Evolutionary conservation across 2,329 filamentous ascomycete genomes (phyloP).

Genomic region (Ilyonectria mors-panacis): DNA sequence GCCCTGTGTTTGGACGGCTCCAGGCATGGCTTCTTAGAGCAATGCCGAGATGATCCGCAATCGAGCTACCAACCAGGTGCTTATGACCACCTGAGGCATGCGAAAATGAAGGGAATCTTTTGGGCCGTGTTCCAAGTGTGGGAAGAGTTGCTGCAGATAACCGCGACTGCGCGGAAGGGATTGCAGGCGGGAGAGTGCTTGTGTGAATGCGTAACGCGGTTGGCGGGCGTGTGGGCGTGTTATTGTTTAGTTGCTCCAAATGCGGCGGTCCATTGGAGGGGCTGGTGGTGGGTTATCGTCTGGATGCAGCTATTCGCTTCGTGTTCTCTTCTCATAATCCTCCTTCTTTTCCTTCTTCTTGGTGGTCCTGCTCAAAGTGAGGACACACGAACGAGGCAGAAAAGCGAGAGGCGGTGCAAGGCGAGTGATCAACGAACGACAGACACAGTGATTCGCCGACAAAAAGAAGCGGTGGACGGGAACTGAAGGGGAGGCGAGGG

Average conservation of each 20-base stretch:
- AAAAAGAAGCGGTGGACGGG: constrained; percentile 12
- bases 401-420: neutral
- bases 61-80: constrained; percentile 28
- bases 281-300: neutral
- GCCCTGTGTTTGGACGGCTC: constrained; percentile 35
- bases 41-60: constrained; percentile 31
- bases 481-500: constrained; percentile 7
- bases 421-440: neutral
- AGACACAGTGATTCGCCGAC: constrained; percentile 6
- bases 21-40: constrained; percentile 35
- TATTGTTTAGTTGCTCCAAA: constrained; percentile 4
- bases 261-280: neutral
- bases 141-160: constrained; percentile 39
- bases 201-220: neutral
- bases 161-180: constrained; percentile 22
- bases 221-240: constrained; percentile 1
- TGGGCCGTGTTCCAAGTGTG: constrained; percentile 10
- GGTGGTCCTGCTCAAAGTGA: neutral
- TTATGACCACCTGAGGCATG: constrained; percentile 14
- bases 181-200: neutral
- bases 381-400: neutral
- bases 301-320: neutral
- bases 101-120: constrained; percentile 3
- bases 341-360: constrained; percentile 14
- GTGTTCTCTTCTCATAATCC: constrained; percentile 6